A percentile compares a stretch with the other conserved stretches of the same genome.
phyloP scores from a whole-genome alignment of 371 early-diverging fungal species.

The Zychaea mexicana region DNA sequence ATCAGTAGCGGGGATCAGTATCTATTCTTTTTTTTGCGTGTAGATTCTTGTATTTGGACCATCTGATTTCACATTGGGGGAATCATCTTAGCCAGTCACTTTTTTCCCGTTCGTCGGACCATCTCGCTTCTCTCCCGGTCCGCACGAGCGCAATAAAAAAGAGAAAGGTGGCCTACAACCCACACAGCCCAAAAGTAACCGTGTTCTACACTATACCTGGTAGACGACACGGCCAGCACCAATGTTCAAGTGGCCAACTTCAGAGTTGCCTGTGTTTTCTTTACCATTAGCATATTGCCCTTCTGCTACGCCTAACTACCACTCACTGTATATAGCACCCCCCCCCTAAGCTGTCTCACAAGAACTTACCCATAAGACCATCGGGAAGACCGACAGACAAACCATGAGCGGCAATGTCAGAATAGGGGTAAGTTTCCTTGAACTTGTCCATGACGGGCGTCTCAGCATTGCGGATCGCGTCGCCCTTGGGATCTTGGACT shows the following conservation, averaged over 20 bases:
- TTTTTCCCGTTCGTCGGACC: slow-evolving; percentile 1
- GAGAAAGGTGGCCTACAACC: too few relatives aligned
- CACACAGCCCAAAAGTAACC: not conserved
- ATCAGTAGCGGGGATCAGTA: not conserved
- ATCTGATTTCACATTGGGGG: slow-evolving; percentile 8
- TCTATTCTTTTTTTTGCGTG: not conserved
- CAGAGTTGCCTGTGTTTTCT: slow-evolving; percentile 98
- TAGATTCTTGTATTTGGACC: too few relatives aligned
- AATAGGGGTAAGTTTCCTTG: slow-evolving; percentile 72
- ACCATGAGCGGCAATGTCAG: slow-evolving; percentile 94
- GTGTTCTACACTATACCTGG: slow-evolving; percentile 70
- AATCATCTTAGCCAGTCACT: not conserved
- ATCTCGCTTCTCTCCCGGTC: not conserved
- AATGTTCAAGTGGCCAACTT: slow-evolving; percentile 99
- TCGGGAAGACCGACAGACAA: slow-evolving; percentile 97
- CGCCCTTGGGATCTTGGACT: slow-evolving; percentile 71
- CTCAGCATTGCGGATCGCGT: slow-evolving; percentile 92
- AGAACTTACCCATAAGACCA: slow-evolving; percentile 83
- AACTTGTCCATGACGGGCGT: slow-evolving; percentile 94
- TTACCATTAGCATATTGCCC: too few relatives aligned
- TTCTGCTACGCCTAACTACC: too few relatives aligned
- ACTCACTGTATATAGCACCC: too few relatives aligned
- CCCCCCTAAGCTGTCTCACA: too few relatives aligned
- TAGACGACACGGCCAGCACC: slow-evolving; percentile 99
- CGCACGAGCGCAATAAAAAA: too few relatives aligned